Evolutionary conservation across 768 basidiomycete genomes (phyloP).

Genomic region (Phylloporus sp.): DNA sequence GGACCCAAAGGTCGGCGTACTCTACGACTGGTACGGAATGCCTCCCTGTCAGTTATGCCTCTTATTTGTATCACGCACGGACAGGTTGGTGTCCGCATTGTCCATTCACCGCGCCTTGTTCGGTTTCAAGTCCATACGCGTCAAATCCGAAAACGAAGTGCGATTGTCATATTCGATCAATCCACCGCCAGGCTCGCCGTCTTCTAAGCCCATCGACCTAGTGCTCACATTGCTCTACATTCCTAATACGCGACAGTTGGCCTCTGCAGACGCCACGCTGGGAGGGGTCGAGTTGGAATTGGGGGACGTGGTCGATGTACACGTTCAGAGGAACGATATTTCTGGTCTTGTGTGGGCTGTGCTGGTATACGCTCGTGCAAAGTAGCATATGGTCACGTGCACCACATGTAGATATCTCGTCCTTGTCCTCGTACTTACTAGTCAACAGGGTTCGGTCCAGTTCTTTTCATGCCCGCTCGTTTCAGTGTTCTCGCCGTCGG

Average conservation of each 20-base stretch:
- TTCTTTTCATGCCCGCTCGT: too few relatives aligned
- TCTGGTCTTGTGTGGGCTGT: constrained; percentile 60
- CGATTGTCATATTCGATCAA: constrained; percentile 59
- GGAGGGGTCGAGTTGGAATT: constrained; percentile 50
- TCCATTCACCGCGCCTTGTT: constrained; percentile 58
- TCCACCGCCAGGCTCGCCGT: constrained; percentile 22
- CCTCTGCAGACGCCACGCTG: constrained; percentile 53
- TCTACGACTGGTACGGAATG: constrained; percentile 63
- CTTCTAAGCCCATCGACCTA: constrained; percentile 31
- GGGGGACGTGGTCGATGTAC: constrained; percentile 55
- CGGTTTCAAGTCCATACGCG: constrained; percentile 53
- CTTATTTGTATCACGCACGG: neutral
- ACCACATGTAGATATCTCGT: too few relatives aligned
- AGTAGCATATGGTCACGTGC: too few relatives aligned
- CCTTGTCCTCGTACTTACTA: too few relatives aligned
- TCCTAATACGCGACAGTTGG: constrained; percentile 63
- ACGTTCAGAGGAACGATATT: constrained; percentile 61
- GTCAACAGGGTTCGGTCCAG: too few relatives aligned
- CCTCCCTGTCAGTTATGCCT: neutral
- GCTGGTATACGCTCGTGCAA: constrained; percentile 40
- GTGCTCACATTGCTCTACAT: constrained; percentile 60
- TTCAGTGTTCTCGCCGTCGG: too few relatives aligned
- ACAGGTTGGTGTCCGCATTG: constrained; percentile 69
- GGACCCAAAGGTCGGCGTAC: constrained; percentile 55
- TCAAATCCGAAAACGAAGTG: constrained; percentile 72